phyloP scores from a whole-genome alignment of 1,139 yeast genomes.

The Suhomyces terraborum region DNA sequence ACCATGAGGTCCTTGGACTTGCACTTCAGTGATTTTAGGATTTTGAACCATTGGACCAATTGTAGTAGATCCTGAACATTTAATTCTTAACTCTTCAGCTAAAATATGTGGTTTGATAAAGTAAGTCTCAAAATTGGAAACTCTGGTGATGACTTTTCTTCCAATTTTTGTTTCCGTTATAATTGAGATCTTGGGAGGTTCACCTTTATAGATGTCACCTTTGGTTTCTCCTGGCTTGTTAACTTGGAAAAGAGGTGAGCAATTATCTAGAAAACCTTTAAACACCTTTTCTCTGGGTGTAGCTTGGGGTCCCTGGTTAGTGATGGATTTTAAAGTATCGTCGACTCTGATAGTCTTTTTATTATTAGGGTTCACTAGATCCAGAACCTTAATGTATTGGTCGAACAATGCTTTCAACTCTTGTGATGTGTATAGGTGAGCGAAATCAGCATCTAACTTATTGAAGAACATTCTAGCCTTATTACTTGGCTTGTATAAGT shows the following conservation, averaged over 20 bases:
- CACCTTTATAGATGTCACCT: conserved; percentile 56
- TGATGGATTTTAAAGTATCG: conserved; percentile 36
- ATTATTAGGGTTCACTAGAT: conserved; percentile 48
- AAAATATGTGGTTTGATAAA: conserved; percentile 64
- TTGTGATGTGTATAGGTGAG: conserved; percentile 48
- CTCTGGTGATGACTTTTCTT: conserved; percentile 73
- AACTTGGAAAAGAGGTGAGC: conserved; percentile 61
- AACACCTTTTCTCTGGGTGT: conserved; percentile 56
- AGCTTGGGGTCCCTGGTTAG: conserved; percentile 25
- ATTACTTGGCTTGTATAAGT: conserved; percentile 57
- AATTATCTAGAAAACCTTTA: conserved; percentile 50
- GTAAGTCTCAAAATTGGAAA: conserved; percentile 69
- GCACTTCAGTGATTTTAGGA: conserved; percentile 64
- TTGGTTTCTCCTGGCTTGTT: conserved; percentile 47
- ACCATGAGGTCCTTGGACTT: conserved; percentile 91
- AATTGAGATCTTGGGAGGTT: conserved; percentile 65
- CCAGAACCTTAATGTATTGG: conserved; percentile 54
- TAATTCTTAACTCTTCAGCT: conserved; percentile 68
- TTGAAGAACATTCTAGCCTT: conserved; percentile 53
- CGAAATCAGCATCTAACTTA: conserved; percentile 38
- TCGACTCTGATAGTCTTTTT: conserved; percentile 58
- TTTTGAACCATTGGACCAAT: conserved; percentile 57
- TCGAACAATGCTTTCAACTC: conserved; percentile 58
- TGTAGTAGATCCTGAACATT: conserved; percentile 89
- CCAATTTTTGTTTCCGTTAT: conserved; percentile 80